Conservation (phyloP, 441 rosid genomes). For the Croton setiger region DNA sequence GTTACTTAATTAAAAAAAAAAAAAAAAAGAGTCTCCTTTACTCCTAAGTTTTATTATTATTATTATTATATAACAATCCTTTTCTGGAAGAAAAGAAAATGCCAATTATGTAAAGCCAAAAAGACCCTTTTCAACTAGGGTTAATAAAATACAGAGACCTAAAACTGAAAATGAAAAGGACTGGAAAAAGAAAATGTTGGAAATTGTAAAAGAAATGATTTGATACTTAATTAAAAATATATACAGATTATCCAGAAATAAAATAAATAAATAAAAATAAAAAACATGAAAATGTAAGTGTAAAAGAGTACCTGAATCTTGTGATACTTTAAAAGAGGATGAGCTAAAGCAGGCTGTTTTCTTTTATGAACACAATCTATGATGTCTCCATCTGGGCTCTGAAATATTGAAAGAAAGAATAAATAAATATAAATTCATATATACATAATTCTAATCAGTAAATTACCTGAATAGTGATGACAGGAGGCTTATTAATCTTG, state of each 20-base stretch:
- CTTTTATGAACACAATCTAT: slow-evolving; percentile 86
- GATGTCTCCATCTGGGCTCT: slow-evolving; percentile 97
- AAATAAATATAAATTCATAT: not conserved
- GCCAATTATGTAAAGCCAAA: slow-evolving; percentile 56
- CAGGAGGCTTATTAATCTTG: slow-evolving; percentile 76
- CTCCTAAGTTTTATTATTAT: slow-evolving; percentile 4
- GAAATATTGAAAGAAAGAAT: slow-evolving; percentile 8
- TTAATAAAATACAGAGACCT: too few species aligned
- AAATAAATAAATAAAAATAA: too few species aligned
- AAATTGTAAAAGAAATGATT: too few species aligned
- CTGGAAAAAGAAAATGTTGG: too few species aligned
- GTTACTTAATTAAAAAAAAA: not conserved
- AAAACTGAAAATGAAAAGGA: too few species aligned
- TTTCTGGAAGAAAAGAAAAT: not conserved
- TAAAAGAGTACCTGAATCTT: slow-evolving; percentile 87
- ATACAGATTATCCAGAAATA: too few species aligned
- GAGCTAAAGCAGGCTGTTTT: slow-evolving; percentile 94
- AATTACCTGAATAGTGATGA: slow-evolving; percentile 28
- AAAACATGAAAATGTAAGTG: too few species aligned
- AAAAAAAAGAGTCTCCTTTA: slow-evolving; percentile 2
- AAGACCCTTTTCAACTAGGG: slow-evolving; percentile 47
- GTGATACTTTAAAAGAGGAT: slow-evolving; percentile 87
- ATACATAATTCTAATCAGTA: slow-evolving; percentile 44
- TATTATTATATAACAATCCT: not conserved
- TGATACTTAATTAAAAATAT: too few species aligned